Evolutionary conservation across 805 yeast genomes (phyloP), one percentile per base, ranked within the genome.

Genomic region (Phaffomyces antillensis): DNA sequence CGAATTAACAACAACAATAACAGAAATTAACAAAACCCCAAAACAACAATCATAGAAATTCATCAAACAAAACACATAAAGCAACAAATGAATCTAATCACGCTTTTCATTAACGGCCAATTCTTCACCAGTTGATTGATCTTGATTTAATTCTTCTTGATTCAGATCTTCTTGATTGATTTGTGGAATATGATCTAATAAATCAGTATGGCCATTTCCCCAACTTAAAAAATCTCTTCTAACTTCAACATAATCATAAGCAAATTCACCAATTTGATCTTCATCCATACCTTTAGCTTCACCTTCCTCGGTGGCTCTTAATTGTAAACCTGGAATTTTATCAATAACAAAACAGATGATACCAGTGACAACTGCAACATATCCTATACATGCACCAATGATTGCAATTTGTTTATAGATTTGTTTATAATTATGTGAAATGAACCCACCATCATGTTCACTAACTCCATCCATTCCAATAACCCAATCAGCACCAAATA

Each of bases 241-340:
- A 13, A 91, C 95, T 70, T 91, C 99, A 46, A 91, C 96, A 98
- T 89, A 91, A 65, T 91, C 97, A 64, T 90, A 91, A n/a, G 97
- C 98, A 67, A 90, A 90, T 66, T 91, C 98, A 40, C 97, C 98
- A 54, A 91, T 86, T 67, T 91, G 96, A 66, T 88, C 95, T 63
- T 90, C 97, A 63, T 91, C 98, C 68, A 89, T 76, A 46, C 98
- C 98, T 30, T 72, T 70, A 51, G 82, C 86, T 65, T 91, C 98
- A 18, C 83, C 96, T 33, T 82, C 81, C 63, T 86, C 95, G 49
- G 79, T 73, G 8, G 87, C 87, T 59, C 97, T 76, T 57, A 93
- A 70, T 41, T 81, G 73, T 55, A 87, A 74, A 16, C 89, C 90
- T 7, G 40, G 99, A 28, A 88, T 82, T 51, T 72, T 75, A 66